A percentile compares a stretch with the other conserved stretches of the same genome.
These are phyloP conservation scores for Mycocalia duriaeana DNA, from an alignment of 1,284 basidiomycete genomes.

Conservation along the genomic window DNA sequence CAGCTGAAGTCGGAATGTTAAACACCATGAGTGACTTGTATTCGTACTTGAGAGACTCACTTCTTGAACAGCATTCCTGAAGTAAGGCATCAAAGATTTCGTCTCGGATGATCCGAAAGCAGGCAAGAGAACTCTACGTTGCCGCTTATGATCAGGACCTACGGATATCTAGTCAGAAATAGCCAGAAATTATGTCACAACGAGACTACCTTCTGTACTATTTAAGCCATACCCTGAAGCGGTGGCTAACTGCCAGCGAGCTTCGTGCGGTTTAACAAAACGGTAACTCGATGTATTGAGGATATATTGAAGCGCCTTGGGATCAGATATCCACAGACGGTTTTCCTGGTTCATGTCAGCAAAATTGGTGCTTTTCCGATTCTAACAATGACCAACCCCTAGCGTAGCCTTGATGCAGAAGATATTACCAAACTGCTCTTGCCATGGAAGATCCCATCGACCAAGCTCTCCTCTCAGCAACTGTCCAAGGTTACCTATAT, in stretches of 20 bases:
- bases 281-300: constrained; percentile 35
- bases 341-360: constrained; percentile 27
- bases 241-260: not conserved
- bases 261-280: constrained; percentile 30
- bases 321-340: constrained; percentile 34
- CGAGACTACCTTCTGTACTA: too few species aligned
- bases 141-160: constrained; percentile 40
- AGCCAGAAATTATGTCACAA: not conserved
- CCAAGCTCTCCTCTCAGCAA: constrained; percentile 27
- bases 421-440: constrained; percentile 30
- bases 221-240: too few species aligned
- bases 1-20: not conserved
- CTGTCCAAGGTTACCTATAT: constrained; percentile 24
- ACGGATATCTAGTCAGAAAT: too few species aligned
- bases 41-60: constrained; percentile 4
- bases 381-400: constrained; percentile 22
- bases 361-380: not conserved
- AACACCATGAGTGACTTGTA: not conserved
- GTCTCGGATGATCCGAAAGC: constrained; percentile 33
- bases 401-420: constrained; percentile 30
- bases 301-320: constrained; percentile 39
- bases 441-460: constrained; percentile 20
- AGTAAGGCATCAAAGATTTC: constrained; percentile 12
- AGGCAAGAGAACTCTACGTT: constrained; percentile 41
- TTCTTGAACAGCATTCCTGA: constrained; percentile 1